Base-by-base conservation (phyloP, 768 basidiomycete genomes). In the Myochromella boudieri region DNA sequence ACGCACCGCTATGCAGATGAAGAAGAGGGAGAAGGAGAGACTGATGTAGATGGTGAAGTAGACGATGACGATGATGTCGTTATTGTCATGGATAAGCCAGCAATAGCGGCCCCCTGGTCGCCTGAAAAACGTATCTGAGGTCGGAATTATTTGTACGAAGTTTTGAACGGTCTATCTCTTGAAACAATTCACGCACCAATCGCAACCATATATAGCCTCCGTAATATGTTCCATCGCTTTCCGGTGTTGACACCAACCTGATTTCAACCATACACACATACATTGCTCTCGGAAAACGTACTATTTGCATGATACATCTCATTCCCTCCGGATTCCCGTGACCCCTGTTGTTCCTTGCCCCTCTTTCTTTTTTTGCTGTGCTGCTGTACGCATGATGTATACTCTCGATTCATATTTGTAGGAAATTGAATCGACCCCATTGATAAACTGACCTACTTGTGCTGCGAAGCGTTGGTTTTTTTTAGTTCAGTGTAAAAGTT, bases 21-120 rank as follows among this genome's bases (percentile, higher is more conserved):
- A 20, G 64, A 59, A 15, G 66, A 68, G 1, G 69, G 56, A 15
- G 69, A 74, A 1, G 66, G 49, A 6, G 69, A 57, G 18, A 68
- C 72, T 7, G 75, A 79, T 15, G 75, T 72, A 2, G 78, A 79
- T 1, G 75, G 15, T 3, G 77, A 82, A 2, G 81, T 85, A 8
- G 84, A 85, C 2, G 83, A 83, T 1, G 85, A 86, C n/a, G 85
- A 85, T 25, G 84, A 86, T 31, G 76, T 87, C n/a, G 84, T 78
- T n/a, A 83, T 87, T 53, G 84, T 87, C 29, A 76, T 87, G 61
- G 47, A 37, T 25, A 53, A 53, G 12, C 78, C 77, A 32, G 61
- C 71, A 48, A 74, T 73, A 47, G 67, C 67, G n/a, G 68, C 66
- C 54, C 55, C 54, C 36, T 67, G 65, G 62, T 58, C 59, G 42